phyloP scores from a whole-genome alignment of 208 protist genomes.

The Angomonas ambiguus region DNA sequence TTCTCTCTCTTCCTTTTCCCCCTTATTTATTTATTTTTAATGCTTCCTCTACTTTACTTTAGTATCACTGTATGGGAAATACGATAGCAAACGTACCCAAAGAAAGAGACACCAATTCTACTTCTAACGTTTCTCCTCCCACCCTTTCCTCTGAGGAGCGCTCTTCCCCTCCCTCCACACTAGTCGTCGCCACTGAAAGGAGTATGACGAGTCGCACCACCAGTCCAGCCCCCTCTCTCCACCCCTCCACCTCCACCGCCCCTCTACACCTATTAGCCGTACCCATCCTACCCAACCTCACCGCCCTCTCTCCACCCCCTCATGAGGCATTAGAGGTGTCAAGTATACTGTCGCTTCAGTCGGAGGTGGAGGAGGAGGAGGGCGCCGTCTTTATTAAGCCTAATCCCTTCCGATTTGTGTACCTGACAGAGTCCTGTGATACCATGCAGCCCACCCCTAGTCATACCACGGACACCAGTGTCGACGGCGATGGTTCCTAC shows the following conservation, averaged over 20 bases:
- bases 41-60: not conserved
- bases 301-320: not conserved
- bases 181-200: not conserved
- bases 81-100: not conserved
- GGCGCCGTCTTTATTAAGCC: not conserved
- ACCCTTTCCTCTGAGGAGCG: not conserved
- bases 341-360: slow-evolving; percentile 19
- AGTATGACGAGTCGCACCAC: not conserved
- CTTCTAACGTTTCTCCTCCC: not conserved
- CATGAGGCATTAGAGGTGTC: not conserved
- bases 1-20: not conserved
- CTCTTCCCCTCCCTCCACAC: not conserved
- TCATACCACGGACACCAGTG: not conserved
- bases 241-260: not conserved
- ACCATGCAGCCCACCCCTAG: not conserved
- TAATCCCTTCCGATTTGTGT: not conserved
- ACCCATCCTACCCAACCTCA: not conserved
- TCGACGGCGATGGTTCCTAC: not conserved
- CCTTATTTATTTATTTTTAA: slow-evolving; percentile 16
- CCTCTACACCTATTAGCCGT: not conserved
- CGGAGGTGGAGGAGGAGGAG: slow-evolving; percentile 12
- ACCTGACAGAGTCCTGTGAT: not conserved
- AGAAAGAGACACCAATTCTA: not conserved
- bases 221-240: not conserved
- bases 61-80: slow-evolving; percentile 2